phyloP scores from a whole-genome alignment of 306 rosid species.

The Pyrus betulifolia region DNA sequence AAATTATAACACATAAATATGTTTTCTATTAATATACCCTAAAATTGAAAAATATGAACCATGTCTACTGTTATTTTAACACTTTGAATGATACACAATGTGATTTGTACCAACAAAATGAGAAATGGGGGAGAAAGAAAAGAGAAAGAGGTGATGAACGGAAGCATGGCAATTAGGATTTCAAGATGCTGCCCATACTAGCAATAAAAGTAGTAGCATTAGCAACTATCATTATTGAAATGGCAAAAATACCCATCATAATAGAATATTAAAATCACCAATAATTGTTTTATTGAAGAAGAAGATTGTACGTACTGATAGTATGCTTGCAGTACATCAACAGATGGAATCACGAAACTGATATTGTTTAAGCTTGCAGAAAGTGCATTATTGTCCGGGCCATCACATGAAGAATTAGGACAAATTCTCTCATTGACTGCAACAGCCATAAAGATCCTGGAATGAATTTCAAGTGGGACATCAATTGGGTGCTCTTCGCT shows the following conservation, averaged over 20 bases:
- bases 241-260: too few species aligned
- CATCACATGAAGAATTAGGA: constrained; percentile 11
- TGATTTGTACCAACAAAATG: neutral
- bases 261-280: neutral
- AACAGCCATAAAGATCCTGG: constrained; percentile 14
- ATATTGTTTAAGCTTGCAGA: constrained; percentile 28
- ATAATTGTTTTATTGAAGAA: neutral
- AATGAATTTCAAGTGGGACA: constrained; percentile 17
- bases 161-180: too few species aligned
- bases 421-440: constrained; percentile 23
- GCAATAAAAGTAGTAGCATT: neutral
- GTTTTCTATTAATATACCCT: neutral
- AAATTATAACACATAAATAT: neutral
- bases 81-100: neutral
- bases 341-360: constrained; percentile 19
- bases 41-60: neutral
- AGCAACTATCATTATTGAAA: neutral
- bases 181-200: too few species aligned
- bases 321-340: constrained; percentile 26
- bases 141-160: too few species aligned
- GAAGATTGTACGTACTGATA: constrained; percentile 10
- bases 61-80: too few species aligned
- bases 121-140: too few species aligned
- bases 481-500: constrained; percentile 14
- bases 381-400: constrained; percentile 9